Evolutionary conservation across 768 basidiomycete genomes (phyloP).

Genomic region (Tylopilus balloui): DNA sequence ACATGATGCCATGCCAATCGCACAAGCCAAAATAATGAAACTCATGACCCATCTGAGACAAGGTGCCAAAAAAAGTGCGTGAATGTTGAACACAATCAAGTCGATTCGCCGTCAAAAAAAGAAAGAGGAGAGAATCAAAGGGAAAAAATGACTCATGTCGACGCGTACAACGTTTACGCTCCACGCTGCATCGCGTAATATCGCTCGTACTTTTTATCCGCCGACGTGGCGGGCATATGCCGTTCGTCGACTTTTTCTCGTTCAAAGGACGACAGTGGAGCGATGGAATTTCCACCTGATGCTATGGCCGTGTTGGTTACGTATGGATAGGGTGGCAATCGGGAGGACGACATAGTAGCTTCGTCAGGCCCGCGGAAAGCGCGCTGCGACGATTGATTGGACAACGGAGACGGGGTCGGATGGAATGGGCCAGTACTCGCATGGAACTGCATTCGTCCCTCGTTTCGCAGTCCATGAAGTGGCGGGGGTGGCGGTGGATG

Average conservation of each 20-base stretch:
- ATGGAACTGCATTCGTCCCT: constrained; percentile 28
- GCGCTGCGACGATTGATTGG: constrained; percentile 28
- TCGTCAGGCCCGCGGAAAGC: constrained; percentile 36
- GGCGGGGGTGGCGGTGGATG: constrained; percentile 34
- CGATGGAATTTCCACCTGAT: constrained; percentile 26
- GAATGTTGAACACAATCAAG: constrained; percentile 5
- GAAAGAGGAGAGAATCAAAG: background rate
- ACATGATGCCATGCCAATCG: constrained; percentile 4
- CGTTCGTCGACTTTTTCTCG: constrained; percentile 52
- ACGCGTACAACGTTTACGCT: background rate
- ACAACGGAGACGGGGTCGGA: constrained; percentile 42
- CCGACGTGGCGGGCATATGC: constrained; percentile 42
- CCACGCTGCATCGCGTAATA: constrained; percentile 26
- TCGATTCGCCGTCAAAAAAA: background rate
- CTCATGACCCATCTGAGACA: background rate
- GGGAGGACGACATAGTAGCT: constrained; percentile 37
- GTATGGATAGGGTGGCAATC: constrained; percentile 30
- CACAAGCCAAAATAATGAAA: constrained; percentile 3
- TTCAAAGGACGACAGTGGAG: constrained; percentile 45
- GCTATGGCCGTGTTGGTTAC: constrained; percentile 38
- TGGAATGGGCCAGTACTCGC: constrained; percentile 26
- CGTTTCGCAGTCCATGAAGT: constrained; percentile 32
- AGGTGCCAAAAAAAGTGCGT: constrained; percentile 2
- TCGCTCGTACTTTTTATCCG: constrained; percentile 33
- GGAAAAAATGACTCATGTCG: background rate